phyloP scores from a whole-genome alignment of 164 flowering plant genomes.

The Cinnamomum chago region DNA sequence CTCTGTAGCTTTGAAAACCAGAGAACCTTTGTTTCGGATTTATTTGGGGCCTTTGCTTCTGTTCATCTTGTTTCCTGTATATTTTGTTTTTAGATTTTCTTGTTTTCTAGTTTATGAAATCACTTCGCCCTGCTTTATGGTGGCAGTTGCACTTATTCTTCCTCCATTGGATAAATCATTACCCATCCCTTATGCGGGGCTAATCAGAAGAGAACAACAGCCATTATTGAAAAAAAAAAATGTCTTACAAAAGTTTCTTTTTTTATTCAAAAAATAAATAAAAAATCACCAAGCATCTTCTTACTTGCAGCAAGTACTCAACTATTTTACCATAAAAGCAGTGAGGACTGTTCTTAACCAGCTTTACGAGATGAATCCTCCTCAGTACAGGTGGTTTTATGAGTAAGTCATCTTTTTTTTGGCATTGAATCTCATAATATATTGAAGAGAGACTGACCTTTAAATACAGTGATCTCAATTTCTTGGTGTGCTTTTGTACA shows the following conservation, averaged over 20 bases:
- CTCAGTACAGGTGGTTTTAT: slow-evolving; percentile 82
- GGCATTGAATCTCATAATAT: background rate
- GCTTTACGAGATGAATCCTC: slow-evolving; percentile 96
- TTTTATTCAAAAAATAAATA: background rate
- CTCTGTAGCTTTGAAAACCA: background rate
- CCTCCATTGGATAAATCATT: background rate
- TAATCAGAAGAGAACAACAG: background rate
- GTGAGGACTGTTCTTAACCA: slow-evolving; percentile 87
- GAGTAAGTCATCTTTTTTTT: slow-evolving; percentile 52
- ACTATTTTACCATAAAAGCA: slow-evolving; percentile 91
- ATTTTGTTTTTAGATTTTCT: background rate
- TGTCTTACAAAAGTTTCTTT: background rate
- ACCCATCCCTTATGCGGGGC: background rate
- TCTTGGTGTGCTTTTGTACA: background rate
- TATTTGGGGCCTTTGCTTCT: background rate
- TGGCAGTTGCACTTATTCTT: background rate
- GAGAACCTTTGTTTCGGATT: background rate
- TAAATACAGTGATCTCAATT: background rate
- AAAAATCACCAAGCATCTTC: slow-evolving; percentile 6
- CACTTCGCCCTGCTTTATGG: background rate
- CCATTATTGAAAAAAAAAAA: background rate
- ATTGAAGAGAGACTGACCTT: background rate
- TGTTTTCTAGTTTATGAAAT: background rate
- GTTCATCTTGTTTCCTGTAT: background rate
- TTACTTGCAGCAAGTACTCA: slow-evolving; percentile 70